These are phyloP conservation scores for Rubia tinctorum DNA, from an alignment of 305 asterid genomes.

Conservation along the genomic window DNA sequence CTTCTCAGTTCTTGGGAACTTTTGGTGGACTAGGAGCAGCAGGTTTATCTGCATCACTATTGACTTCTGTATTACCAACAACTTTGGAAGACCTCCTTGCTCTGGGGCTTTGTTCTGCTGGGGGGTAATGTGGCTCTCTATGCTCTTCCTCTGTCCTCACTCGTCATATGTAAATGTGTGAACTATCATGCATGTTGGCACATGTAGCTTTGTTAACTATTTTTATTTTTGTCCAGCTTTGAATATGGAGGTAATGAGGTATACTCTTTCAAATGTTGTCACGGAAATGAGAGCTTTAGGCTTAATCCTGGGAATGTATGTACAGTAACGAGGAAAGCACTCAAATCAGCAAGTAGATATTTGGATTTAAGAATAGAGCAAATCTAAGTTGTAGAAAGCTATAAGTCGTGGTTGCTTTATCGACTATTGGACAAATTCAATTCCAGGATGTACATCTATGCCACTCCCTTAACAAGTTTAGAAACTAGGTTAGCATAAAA, in stretches of 20 bases:
- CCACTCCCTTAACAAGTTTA: not conserved
- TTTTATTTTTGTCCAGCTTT: not conserved
- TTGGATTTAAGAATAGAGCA: not conserved
- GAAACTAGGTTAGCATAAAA: not conserved
- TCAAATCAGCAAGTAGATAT: not conserved
- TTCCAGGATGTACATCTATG: not conserved
- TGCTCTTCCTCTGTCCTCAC: constrained; percentile 15
- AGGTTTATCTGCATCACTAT: constrained; percentile 87
- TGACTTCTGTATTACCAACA: constrained; percentile 84
- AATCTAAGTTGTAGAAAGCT: not conserved
- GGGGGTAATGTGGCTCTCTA: constrained; percentile 51
- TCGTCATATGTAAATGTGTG: not conserved
- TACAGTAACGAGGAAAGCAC: not conserved
- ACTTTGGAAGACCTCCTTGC: constrained; percentile 95
- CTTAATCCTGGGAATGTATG: not conserved
- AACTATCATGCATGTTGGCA: not conserved
- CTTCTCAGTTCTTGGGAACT: constrained; percentile 74
- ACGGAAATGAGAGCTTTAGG: not conserved
- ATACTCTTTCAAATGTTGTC: not conserved
- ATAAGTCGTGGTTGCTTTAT: not conserved
- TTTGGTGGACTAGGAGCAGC: constrained; percentile 95
- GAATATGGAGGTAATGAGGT: not conserved
- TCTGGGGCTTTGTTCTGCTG: constrained; percentile 93
- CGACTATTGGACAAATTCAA: not conserved
- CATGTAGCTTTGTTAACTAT: not conserved